Evolutionary conservation across 352 stramenopile genomes (phyloP), one percentile per base, ranked within the genome.

Genomic region (Peronospora farinosa): DNA sequence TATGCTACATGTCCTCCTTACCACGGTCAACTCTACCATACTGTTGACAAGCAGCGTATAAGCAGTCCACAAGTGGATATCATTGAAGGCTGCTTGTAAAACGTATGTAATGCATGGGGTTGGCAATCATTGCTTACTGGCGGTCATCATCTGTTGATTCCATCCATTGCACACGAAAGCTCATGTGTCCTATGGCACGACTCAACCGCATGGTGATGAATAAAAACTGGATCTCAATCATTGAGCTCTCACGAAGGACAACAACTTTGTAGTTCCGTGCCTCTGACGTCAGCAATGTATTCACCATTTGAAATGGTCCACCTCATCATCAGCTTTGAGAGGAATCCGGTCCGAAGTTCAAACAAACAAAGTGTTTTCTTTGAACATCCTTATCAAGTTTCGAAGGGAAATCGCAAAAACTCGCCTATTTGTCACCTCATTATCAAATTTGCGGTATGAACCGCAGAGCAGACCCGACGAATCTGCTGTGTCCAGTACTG

Each of bases 401-500:
- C 2, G 5, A 27, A 27, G 23, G 23, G 23, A 27, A 2, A 23
- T 2, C 21, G 21, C 21, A 23, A 23, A 4, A 23, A 4, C 21
- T 23, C 2, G 21, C 4, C 19, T 21, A 21, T 21, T 21, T 21
- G 5, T 27, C 23, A 0, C 2, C 23, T 27, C 23, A 27, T 27
- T 27, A 7, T 27, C 23, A 27, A 27, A 6, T 27, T 27, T 27
- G 23, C 23, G 5, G 3, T 7, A 27, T 27, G 3, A 27, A 27
- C 3, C 5, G 23, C 6, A 5, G 3, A 5, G 5, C 6, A 5
- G 23, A 27, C 23, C 3, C 23, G 23, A 27, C 23, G 5, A 0
- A 2, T 27, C 23, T 5, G 0, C 23, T 38, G 51, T 60, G 38
- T 37, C 40, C 32, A 13, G 30, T 28, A 30, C 23, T 51, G 48